These are phyloP conservation scores for Diplogelasinospora grovesii DNA, from an alignment of 495 filamentous ascomycete species.

Conservation along the genomic window DNA sequence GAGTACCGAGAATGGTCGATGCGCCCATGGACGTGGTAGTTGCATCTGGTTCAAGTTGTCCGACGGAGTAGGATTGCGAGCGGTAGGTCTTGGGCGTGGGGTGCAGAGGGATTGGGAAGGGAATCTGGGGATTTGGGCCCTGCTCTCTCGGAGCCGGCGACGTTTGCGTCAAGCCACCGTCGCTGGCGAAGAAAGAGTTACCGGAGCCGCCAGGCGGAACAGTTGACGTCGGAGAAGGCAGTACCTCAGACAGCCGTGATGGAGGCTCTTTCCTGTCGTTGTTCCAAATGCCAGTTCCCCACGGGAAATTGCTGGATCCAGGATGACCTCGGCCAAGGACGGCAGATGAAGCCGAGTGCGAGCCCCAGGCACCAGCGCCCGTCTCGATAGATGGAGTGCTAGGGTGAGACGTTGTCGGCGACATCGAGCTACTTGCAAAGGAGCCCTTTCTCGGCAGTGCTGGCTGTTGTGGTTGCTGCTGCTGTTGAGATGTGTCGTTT, in stretches of 20 bases:
- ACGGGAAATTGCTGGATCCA: slow-evolving; percentile 54
- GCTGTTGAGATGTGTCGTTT: slow-evolving; percentile 49
- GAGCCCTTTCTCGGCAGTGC: slow-evolving; percentile 49
- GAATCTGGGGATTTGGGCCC: slow-evolving; percentile 57
- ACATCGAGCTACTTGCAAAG: slow-evolving; percentile 60
- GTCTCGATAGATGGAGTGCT: slow-evolving; percentile 65
- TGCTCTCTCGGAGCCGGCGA: slow-evolving; percentile 39
- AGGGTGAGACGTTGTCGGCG: slow-evolving; percentile 69
- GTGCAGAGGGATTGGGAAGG: slow-evolving; percentile 84
- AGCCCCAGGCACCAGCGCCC: slow-evolving; percentile 53
- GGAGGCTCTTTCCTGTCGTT: slow-evolving; percentile 71
- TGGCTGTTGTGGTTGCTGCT: slow-evolving; percentile 28
- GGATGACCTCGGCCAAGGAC: slow-evolving; percentile 54
- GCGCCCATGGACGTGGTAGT: slow-evolving; percentile 38
- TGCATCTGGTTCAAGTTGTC: slow-evolving; percentile 75
- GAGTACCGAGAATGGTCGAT: slow-evolving; percentile 38
- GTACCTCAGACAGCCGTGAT: slow-evolving; percentile 63
- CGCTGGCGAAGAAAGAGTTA: slow-evolving; percentile 39
- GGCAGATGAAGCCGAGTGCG: slow-evolving; percentile 40
- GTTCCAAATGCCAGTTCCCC: slow-evolving; percentile 74
- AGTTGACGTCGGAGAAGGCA: slow-evolving; percentile 69
- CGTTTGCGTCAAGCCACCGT: slow-evolving; percentile 32
- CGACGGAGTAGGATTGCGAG: slow-evolving; percentile 95
- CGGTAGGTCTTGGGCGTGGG: slow-evolving; percentile 89
- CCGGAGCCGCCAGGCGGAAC: slow-evolving; percentile 43